phyloP scores from a whole-genome alignment of 306 rosid species.

The Cucumis sativus region Cucumber_9930_V3 NC_026660.2:28877001-28877500 shows the following conservation, averaged over 20 bases:
- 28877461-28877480: background rate
- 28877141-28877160: background rate
- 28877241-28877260: background rate
- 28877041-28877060: background rate
- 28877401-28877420: background rate
- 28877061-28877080: background rate
- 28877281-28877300: background rate
- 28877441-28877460: background rate
- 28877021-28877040: slow-evolving; percentile 1
- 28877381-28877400: background rate
- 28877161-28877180: background rate
- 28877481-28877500: background rate
- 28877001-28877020: slow-evolving; percentile 5
- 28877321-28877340: background rate
- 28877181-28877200: background rate
- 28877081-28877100: background rate
- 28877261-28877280: background rate
- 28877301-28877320: background rate
- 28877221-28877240: background rate
- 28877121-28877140: background rate
- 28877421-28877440: background rate
- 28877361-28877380: background rate
- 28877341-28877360: background rate
- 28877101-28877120: background rate
- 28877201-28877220: background rate